Evolutionary conservation across 1,139 yeast species (phyloP), one percentile per base, ranked within the genome.

Genomic region (Geotrichum cucujoidarum): DNA sequence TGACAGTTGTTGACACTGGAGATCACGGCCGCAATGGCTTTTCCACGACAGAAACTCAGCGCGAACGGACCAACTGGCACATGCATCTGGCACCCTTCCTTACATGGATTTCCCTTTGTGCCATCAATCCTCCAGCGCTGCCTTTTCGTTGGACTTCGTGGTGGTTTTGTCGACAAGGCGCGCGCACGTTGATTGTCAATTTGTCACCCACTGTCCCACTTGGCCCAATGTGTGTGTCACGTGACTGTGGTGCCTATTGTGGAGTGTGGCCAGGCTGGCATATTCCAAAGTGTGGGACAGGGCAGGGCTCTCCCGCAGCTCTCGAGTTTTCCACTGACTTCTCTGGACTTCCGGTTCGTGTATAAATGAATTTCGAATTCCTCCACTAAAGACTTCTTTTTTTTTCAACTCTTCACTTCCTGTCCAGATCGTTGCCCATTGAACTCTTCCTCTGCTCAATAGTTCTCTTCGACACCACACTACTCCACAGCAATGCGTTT

Each of bases 401-500:
- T 33, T 13, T 17, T 17, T n/a, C 21, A 16, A 13, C 14, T 4
- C n/a, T 18, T 17, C n/a, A 13, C 8, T 14, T 20, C 13, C 2
- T n/a, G n/a, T n/a, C n/a, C n/a, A n/a, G n/a, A n/a, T n/a, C n/a
- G 27, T 24, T 24, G 27, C 6, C 27, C 8, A 6, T 10, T 24
- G 8, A 24, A 6, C 6, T 10, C 10, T 24, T 24, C 10, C 10
- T 24, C 6, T 24, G 10, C 6, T 10, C 27, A 24, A 10, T 10
- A 24, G 10, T 24, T 24, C 27, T 24, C 6, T 10, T 6, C 27
- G 10, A 6, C 27, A 6, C 27, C 27, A 4, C 27, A 31, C 18
- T 17, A 16, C n/a, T 27, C 35, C 3, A 22, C 14, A 21, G 40
- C 11, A 30, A 45, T 45, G 49, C 49, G 49, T 40, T 40, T 45